These are phyloP conservation scores for Phyllosticta citrichinensis DNA, from an alignment of 2,329 filamentous ascomycete genomes.

Conservation along the genomic window DNA sequence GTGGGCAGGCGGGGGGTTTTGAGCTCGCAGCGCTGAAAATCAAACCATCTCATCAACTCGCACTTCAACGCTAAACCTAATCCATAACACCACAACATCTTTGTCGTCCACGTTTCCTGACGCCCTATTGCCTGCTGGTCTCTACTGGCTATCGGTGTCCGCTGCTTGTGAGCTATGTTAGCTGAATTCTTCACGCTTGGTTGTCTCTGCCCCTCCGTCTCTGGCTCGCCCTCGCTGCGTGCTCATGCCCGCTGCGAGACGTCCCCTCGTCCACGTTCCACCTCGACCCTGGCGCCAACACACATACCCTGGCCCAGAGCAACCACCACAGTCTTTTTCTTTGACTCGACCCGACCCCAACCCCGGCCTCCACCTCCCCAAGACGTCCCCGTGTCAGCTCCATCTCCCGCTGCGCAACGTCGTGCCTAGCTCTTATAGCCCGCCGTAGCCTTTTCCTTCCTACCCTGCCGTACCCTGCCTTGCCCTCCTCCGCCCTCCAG, in stretches of 20 bases:
- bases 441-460: constrained; percentile 5
- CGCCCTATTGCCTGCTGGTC: background rate
- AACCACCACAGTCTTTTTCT: background rate
- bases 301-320: background rate
- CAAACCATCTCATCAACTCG: constrained; percentile 7
- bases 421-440: constrained; percentile 4
- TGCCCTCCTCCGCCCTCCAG: background rate
- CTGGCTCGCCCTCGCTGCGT: background rate
- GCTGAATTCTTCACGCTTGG: no score
- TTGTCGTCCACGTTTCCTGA: background rate
- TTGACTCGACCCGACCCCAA: background rate
- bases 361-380: background rate
- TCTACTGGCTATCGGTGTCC: no score
- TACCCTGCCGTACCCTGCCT: background rate
- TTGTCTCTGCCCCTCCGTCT: no score
- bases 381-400: background rate
- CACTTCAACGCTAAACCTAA: constrained; percentile 9
- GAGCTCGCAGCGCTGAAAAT: constrained; percentile 7
- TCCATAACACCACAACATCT: constrained; percentile 6
- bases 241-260: background rate
- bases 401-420: background rate
- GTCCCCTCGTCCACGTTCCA: background rate
- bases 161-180: no score
- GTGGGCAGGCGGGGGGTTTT: constrained; percentile 4
- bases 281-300: background rate